Evolutionary conservation across 805 yeast genomes (phyloP), one percentile per base, ranked within the genome.

Genomic region (Brettanomyces sp.): DNA sequence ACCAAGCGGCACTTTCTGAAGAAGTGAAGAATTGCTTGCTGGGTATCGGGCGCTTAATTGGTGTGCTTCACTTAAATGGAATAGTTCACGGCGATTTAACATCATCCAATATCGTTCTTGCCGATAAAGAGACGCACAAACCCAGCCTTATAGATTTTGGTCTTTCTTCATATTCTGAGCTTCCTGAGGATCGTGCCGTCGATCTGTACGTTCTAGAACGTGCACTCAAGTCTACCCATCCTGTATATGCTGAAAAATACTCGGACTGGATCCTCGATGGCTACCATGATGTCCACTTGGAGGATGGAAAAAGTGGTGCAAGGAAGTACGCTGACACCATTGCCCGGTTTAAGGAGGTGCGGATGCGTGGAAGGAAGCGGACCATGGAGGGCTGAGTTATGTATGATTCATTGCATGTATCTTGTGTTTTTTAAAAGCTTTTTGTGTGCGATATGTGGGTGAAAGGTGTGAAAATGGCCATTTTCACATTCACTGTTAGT

Each of bases 181-280:
- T 88, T 50, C 75, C 85, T 0, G 99, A 93, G 56, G 98, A 91
- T 57, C 89, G 87, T 63, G 98, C 98, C 3, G 99, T 93, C n/a
- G 99, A 93, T 62, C 63, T 93, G 48, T 93, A 93, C 56, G 98
- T 93, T 9, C 65, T 93, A 49, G 99, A 93, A 63, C 70, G 98
- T 56, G 98, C 99, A 0, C 74, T 93, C 18, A 66, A 79, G 30
- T 86, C 96, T 53, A 93, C 99, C 1, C 99, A 93, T 63, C 91
- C 98, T 0, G 71, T 73, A 5, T 76, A 75, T 56, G 72, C 95
- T 2, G 73, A 71, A 1, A 56, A 61, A 39, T 89, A 89, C 60
- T 81, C 77, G 54, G 61, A 65, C 38, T 82, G 91, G 89, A 56
- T 89, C 5, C 64, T 90, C 49, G 73, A 79, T 46, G 96, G 96